Evolutionary conservation across 768 basidiomycete species (phyloP).

Genomic region (Suillus paluster): DNA sequence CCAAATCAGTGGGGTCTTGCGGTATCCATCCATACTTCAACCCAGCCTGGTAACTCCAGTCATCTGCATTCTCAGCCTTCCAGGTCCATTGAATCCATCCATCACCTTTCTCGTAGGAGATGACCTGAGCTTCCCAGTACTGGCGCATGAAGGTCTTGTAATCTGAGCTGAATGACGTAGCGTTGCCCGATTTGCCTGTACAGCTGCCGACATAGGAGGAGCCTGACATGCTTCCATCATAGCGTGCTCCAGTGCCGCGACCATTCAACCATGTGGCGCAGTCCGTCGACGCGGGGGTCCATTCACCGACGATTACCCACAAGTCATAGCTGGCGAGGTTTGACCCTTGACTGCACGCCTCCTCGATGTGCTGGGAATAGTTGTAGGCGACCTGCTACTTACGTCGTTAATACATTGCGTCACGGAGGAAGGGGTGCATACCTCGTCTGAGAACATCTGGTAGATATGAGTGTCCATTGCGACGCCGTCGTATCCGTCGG

Average conservation of each 20-base stretch:
- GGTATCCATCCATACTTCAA: constrained; percentile 81
- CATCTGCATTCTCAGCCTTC: constrained; percentile 76
- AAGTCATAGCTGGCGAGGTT: constrained; percentile 56
- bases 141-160: constrained; percentile 68
- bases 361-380: constrained; percentile 34
- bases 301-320: constrained; percentile 83
- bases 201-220: constrained; percentile 39
- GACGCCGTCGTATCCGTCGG: constrained; percentile 56
- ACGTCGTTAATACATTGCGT: neutral
- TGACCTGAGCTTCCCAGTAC: constrained; percentile 85
- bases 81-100: constrained; percentile 84
- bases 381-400: constrained; percentile 10
- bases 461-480: constrained; percentile 68
- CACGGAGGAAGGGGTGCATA: constrained; percentile 5
- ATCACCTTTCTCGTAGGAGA: constrained; percentile 66
- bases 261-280: constrained; percentile 85
- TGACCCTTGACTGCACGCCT: constrained; percentile 56
- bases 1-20: constrained; percentile 63
- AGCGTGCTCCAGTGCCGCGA: constrained; percentile 67
- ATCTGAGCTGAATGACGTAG: constrained; percentile 56
- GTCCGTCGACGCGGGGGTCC: constrained; percentile 74
- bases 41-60: constrained; percentile 79
- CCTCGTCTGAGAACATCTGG: constrained; percentile 68
- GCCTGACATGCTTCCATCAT: constrained; percentile 56
- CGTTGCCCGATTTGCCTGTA: constrained; percentile 62